Percentiles rank a stretch among this genome's conserved stretches.
Evolutionary conservation across 345 rosid genomes (phyloP).

Genomic region (Linum tenue): DNA sequence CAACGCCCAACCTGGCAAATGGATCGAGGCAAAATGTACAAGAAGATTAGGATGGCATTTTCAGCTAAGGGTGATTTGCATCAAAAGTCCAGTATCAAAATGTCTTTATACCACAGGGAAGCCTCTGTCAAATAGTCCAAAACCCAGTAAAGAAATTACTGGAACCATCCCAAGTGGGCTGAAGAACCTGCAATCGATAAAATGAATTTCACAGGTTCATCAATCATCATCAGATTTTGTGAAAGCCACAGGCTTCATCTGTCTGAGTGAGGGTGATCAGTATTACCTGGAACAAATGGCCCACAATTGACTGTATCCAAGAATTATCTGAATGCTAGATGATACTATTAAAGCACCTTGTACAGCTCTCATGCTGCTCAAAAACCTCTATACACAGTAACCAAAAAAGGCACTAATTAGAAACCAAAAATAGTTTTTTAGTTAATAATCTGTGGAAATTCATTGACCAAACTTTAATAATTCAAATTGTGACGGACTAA

Average conservation of each 20-base stretch:
- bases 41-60: neutral
- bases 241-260: slow-evolving; percentile 92
- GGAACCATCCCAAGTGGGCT: slow-evolving; percentile 99
- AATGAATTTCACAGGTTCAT: neutral
- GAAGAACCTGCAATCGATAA: slow-evolving; percentile 57
- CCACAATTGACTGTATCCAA: slow-evolving; percentile 96
- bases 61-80: neutral
- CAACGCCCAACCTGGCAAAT: slow-evolving; percentile 66
- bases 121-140: slow-evolving; percentile 94
- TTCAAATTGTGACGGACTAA: neutral
- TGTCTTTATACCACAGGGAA: slow-evolving; percentile 69
- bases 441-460: too few relatives aligned
- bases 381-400: slow-evolving; percentile 53
- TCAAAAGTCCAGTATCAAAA: neutral
- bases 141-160: slow-evolving; percentile 80
- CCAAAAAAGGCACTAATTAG: slow-evolving; percentile 4
- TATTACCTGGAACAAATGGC: slow-evolving; percentile 92
- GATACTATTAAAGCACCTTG: slow-evolving; percentile 96
- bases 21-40: slow-evolving; percentile 3
- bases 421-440: too few relatives aligned
- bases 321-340: slow-evolving; percentile 87
- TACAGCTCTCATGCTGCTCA: slow-evolving; percentile 89
- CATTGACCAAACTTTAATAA: neutral
- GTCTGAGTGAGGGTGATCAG: slow-evolving; percentile 72
- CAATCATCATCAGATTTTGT: slow-evolving; percentile 31